phyloP scores from a whole-genome alignment of 345 rosid species.

The Cardamine resedifolia region DNA sequence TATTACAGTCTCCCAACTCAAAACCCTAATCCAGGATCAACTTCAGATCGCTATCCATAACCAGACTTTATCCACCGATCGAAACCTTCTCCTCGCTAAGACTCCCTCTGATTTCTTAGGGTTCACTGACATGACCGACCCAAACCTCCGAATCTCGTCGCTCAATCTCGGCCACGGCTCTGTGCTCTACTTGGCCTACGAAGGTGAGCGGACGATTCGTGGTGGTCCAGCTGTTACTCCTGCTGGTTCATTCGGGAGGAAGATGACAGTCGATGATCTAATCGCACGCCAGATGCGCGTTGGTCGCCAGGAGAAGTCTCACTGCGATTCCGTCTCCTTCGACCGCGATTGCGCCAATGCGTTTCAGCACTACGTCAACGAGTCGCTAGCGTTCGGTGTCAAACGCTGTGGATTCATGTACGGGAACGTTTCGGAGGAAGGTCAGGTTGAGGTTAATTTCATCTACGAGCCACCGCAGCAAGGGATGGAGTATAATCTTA shows the following conservation, averaged over 20 bases:
- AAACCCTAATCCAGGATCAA: constrained; percentile 71
- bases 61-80: constrained; percentile 79
- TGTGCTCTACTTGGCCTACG: constrained; percentile 66
- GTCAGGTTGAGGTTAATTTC: constrained; percentile 76
- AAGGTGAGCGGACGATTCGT: constrained; percentile 67
- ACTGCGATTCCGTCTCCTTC: constrained; percentile 77
- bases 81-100: constrained; percentile 73
- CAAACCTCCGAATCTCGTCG: constrained; percentile 51
- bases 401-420: constrained; percentile 96
- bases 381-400: constrained; percentile 69
- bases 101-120: constrained; percentile 49
- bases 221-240: constrained; percentile 68
- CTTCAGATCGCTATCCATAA: constrained; percentile 73
- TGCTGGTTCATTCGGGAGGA: constrained; percentile 87
- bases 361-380: constrained; percentile 75
- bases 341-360: constrained; percentile 83
- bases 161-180: constrained; percentile 76
- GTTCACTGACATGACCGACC: constrained; percentile 72
- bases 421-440: constrained; percentile 75
- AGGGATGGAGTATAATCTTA: constrained; percentile 53
- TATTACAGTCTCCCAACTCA: constrained; percentile 61
- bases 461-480: constrained; percentile 95
- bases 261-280: constrained; percentile 95
- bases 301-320: constrained; percentile 76
- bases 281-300: constrained; percentile 91